Evolutionary conservation across 495 filamentous ascomycete species (phyloP).

Genomic region (Neurospora sublineolata): DNA sequence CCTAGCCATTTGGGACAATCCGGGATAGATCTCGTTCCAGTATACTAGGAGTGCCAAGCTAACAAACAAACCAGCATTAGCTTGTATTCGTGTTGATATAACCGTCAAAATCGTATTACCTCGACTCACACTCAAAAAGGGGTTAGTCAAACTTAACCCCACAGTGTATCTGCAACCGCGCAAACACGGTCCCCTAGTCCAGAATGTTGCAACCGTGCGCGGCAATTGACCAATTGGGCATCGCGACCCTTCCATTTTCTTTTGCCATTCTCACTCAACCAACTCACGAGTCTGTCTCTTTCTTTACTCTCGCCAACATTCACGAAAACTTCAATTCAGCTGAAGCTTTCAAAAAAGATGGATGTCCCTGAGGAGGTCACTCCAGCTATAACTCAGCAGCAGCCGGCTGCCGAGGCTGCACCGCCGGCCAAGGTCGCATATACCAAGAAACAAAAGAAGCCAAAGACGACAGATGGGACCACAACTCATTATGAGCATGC

Average conservation of each 20-base stretch:
- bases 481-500: not conserved
- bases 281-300: not conserved
- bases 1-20: too few species aligned
- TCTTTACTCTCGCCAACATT: not conserved
- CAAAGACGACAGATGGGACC: not conserved
- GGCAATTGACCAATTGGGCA: not conserved
- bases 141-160: not conserved
- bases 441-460: not conserved
- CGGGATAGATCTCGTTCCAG: too few species aligned
- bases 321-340: not conserved
- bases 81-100: not conserved
- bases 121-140: not conserved
- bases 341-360: not conserved
- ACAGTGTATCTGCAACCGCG: not conserved
- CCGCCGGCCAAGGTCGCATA: too few species aligned
- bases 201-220: not conserved
- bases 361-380: not conserved
- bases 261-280: not conserved
- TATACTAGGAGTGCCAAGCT: too few species aligned
- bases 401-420: too few species aligned
- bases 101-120: not conserved
- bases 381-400: not conserved
- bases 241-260: not conserved
- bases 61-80: too few species aligned
- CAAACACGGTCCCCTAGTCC: not conserved